phyloP scores from a whole-genome alignment of 2,329 filamentous ascomycete genomes.

The Sporothrix euskadiensis region DNA sequence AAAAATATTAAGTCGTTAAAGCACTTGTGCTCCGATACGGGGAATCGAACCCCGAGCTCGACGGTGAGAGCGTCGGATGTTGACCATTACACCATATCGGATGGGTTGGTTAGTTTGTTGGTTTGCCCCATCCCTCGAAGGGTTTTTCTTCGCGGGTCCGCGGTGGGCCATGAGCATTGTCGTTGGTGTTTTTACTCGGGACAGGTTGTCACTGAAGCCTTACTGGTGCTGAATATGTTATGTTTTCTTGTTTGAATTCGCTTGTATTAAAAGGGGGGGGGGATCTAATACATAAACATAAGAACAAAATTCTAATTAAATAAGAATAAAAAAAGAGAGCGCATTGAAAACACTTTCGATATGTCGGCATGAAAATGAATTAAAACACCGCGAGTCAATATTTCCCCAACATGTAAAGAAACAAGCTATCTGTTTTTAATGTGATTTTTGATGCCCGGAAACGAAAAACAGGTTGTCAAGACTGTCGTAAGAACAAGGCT shows the following conservation, averaged over 20 bases:
- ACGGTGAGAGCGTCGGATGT: conserved; percentile 32
- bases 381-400: too few relatives aligned
- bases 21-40: conserved; percentile 30
- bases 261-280: too few relatives aligned
- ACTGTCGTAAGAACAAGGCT: too few relatives aligned
- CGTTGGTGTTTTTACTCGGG: neutral
- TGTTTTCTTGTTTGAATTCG: neutral
- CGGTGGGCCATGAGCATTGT: neutral
- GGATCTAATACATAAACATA: too few relatives aligned
- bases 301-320: too few relatives aligned
- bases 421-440: too few relatives aligned
- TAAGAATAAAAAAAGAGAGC: too few relatives aligned
- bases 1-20: neutral
- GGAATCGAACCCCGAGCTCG: conserved; percentile 27
- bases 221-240: neutral
- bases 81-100: conserved; percentile 33
- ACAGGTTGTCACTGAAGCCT: neutral
- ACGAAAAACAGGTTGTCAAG: too few relatives aligned
- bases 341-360: too few relatives aligned
- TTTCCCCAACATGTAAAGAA: too few relatives aligned
- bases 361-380: too few relatives aligned
- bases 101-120: conserved; percentile 14
- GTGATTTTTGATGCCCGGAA: too few relatives aligned
- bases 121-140: neutral
- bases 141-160: neutral